Evolutionary conservation across 306 rosid species (phyloP).

Genomic region (Fragaria vesca): DNA sequence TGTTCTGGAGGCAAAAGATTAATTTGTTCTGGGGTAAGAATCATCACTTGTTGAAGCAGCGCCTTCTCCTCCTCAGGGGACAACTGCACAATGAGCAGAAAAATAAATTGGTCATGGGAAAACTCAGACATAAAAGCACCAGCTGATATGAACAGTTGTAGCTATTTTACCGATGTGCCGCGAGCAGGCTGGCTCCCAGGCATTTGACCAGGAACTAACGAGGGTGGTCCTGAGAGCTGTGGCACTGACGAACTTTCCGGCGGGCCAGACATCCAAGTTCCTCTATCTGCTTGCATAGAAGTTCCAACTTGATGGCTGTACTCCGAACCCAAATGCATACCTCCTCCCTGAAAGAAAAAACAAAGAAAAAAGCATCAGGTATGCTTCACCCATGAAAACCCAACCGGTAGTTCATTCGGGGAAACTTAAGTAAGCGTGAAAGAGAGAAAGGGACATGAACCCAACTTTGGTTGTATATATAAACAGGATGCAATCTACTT

Average conservation of each 20-base stretch:
- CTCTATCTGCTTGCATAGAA: constrained; percentile 75
- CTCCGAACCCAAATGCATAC: constrained; percentile 59
- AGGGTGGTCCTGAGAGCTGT: constrained; percentile 62
- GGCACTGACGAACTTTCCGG: constrained; percentile 46
- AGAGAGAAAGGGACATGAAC: background rate
- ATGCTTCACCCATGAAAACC: background rate
- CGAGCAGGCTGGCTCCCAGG: constrained; percentile 62
- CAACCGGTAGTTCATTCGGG: background rate
- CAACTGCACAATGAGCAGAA: constrained; percentile 49
- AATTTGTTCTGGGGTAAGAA: constrained; percentile 85
- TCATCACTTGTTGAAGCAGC: constrained; percentile 96
- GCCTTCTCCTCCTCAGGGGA: constrained; percentile 92
- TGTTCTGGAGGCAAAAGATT: constrained; percentile 90
- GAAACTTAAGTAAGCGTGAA: background rate
- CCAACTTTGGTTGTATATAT: background rate
- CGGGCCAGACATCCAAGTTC: constrained; percentile 65
- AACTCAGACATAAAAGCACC: constrained; percentile 9
- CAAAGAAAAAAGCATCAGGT: background rate
- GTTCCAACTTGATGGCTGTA: constrained; percentile 64
- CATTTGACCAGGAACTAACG: constrained; percentile 49
- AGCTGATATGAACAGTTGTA: constrained; percentile 2
- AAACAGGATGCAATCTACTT: background rate
- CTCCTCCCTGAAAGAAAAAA: constrained; percentile 52
- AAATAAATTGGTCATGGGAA: background rate
- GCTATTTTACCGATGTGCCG: constrained; percentile 43